These are phyloP conservation scores for Lepidium aucheri DNA, from an alignment of 345 rosid species.

Conservation along the genomic window DNA sequence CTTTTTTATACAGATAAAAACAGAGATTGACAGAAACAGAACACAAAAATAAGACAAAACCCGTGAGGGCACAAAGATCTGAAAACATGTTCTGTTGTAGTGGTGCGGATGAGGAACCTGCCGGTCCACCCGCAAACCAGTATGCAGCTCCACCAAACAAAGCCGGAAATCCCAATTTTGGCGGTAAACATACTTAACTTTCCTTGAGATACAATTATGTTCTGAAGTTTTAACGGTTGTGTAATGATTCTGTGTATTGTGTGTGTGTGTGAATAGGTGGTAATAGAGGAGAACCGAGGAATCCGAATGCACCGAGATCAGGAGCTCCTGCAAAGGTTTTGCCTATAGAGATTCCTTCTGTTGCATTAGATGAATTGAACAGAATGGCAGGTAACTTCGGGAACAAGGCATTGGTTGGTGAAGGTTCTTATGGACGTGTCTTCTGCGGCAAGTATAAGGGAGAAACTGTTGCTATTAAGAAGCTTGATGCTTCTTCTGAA, in stretches of 20 bases:
- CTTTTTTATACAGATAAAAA: slow-evolving; percentile 23
- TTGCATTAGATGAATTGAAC: slow-evolving; percentile 63
- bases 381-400: slow-evolving; percentile 62
- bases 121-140: slow-evolving; percentile 60
- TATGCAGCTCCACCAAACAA: slow-evolving; percentile 64
- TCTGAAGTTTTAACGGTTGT: not conserved
- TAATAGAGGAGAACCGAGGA: slow-evolving; percentile 69
- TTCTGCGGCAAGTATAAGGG: slow-evolving; percentile 56
- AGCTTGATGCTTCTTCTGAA: slow-evolving; percentile 70
- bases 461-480: slow-evolving; percentile 66
- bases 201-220: not conserved
- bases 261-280: slow-evolving; percentile 27
- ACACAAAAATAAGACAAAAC: slow-evolving; percentile 10
- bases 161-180: slow-evolving; percentile 48
- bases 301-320: slow-evolving; percentile 38
- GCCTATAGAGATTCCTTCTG: slow-evolving; percentile 66
- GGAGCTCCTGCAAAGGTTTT: slow-evolving; percentile 73
- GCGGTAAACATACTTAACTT: slow-evolving; percentile 10
- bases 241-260: not conserved
- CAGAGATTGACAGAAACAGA: not conserved
- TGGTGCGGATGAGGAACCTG: slow-evolving; percentile 75
- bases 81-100: slow-evolving; percentile 83
- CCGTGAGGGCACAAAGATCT: not conserved
- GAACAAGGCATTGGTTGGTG: slow-evolving; percentile 77
- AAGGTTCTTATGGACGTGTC: slow-evolving; percentile 98